These are phyloP conservation scores for Scytalidium lignicola DNA, from an alignment of 2,329 filamentous ascomycete genomes.

Conservation along the genomic window DNA sequence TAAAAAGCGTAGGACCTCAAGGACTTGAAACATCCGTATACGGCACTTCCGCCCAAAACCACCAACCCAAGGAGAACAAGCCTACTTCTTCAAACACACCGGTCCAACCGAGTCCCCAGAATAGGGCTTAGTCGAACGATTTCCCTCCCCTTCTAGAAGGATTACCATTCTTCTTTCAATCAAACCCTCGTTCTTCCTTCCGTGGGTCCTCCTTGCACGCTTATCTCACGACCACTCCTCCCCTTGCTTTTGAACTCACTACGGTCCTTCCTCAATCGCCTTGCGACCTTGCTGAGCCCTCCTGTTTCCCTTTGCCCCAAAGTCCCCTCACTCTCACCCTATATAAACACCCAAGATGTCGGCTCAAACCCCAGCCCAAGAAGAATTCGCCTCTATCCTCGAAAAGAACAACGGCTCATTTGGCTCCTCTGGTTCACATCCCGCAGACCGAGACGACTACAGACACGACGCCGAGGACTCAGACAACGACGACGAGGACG, in stretches of 20 bases:
- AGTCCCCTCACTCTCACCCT: slow-evolving; percentile 1
- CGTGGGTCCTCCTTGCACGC: neutral
- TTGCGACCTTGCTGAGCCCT: slow-evolving; percentile 13
- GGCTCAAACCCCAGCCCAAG: slow-evolving; percentile 52
- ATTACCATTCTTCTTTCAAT: too few relatives aligned
- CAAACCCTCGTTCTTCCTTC: neutral
- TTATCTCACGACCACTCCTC: neutral
- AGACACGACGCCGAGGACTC: slow-evolving; percentile 49
- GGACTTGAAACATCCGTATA: too few relatives aligned
- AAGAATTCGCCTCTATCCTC: slow-evolving; percentile 62
- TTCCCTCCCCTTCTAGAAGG: too few relatives aligned
- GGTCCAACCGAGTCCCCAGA: too few relatives aligned
- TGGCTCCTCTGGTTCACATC: slow-evolving; percentile 26
- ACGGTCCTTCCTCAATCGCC: slow-evolving; percentile 2
- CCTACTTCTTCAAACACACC: too few relatives aligned
- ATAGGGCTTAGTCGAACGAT: too few relatives aligned
- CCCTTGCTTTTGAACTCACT: slow-evolving; percentile 1
- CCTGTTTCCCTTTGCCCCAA: slow-evolving; percentile 11
- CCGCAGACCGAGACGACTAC: slow-evolving; percentile 55
- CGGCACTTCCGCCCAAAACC: too few relatives aligned
- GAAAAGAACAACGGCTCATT: slow-evolving; percentile 37
- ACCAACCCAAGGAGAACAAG: too few relatives aligned
- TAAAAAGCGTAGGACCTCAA: too few relatives aligned
- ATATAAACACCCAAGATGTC: slow-evolving; percentile 20
- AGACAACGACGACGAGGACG: slow-evolving; percentile 47